Evolutionary conservation across 371 early-diverging fungal species (phyloP), one percentile per base, ranked within the genome.

Genomic region (Rhizomucor miehei): DNA sequence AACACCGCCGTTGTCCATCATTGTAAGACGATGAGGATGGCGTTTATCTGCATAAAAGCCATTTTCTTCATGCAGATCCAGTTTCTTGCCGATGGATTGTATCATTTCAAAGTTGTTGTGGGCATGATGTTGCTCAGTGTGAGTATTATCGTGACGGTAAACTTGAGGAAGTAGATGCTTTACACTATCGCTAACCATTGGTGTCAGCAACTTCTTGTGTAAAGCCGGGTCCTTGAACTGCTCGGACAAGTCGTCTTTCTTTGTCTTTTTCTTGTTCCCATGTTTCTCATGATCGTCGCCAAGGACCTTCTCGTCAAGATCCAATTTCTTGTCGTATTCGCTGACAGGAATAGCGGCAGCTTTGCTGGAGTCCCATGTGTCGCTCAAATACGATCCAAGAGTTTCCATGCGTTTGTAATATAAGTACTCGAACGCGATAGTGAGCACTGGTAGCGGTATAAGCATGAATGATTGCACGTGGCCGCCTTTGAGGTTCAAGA

Each of bases 361-460:
- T 12, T 34, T 29, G 0, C 44, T 44, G 16, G 41, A 24, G 19
- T 34, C 51, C 29, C 29, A 29, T 1, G 61, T 53, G 19, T 52
- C 52, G 10, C 20, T 46, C 19, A 55, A 13, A 41, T 51, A 55
- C n/a, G 51, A 44, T n/a, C 58, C 61, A 11, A 65, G 46, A 0
- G 29, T 45, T 11, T 45, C 37, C 9, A 73, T 39, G 1, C 59
- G 60, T 9, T 53, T 47, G 16, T 48, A 23, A 57, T 78, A 69
- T 46, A 67, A 63, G 17, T 82, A 44, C 63, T 83, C 81, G 52
- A 80, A 76, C 1, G 69, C 49, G 16, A 69, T 24, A 9, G 89
- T 88, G n/a, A 90, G 36, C 37, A 88, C 52, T 1, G 89, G 86
- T 43, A 89, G 65, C 6, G 90, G 89, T 16, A 84, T 64, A 11